Evolutionary conservation across 164 flowering plant species (phyloP).

Genomic region (Echeveria elegans): DNA sequence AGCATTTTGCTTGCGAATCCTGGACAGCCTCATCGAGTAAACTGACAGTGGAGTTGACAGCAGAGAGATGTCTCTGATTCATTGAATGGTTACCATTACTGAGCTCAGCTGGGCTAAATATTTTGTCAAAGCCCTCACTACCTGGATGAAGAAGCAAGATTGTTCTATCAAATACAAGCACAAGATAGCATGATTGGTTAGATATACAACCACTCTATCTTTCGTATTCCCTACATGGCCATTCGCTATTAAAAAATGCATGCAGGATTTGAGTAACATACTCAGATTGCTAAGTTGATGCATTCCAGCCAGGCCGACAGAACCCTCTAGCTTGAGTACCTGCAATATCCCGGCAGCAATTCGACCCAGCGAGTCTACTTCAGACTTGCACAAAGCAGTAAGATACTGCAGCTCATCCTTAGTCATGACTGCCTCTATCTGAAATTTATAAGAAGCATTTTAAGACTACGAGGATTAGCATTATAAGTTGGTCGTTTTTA

Average conservation of each 20-base stretch:
- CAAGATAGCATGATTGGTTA: not conserved
- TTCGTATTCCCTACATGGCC: not conserved
- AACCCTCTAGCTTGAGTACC: conserved; percentile 67
- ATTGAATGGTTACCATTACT: conserved; percentile 17
- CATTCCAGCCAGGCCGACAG: conserved; percentile 75
- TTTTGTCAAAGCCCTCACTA: conserved; percentile 60
- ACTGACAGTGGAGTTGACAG: conserved; percentile 44
- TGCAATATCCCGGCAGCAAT: conserved; percentile 80
- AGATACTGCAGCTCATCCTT: conserved; percentile 84
- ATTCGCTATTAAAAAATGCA: not conserved
- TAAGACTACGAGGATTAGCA: not conserved
- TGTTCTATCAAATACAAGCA: not conserved
- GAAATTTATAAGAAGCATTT: not conserved
- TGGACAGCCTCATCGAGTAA: conserved; percentile 56
- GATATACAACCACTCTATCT: not conserved
- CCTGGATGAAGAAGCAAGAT: conserved; percentile 38
- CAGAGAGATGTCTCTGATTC: conserved; percentile 18
- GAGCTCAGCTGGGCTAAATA: conserved; percentile 45
- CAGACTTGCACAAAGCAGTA: conserved; percentile 62
- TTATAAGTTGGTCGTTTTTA: not conserved
- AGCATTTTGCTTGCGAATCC: conserved; percentile 61
- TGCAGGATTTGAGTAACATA: conserved; percentile 16
- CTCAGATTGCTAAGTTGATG: conserved; percentile 91
- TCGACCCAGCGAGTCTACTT: conserved; percentile 88
- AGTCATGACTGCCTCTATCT: conserved; percentile 88